Conservation (phyloP, 139 green algal genomes). For the Chlorella sp. region DNA sequence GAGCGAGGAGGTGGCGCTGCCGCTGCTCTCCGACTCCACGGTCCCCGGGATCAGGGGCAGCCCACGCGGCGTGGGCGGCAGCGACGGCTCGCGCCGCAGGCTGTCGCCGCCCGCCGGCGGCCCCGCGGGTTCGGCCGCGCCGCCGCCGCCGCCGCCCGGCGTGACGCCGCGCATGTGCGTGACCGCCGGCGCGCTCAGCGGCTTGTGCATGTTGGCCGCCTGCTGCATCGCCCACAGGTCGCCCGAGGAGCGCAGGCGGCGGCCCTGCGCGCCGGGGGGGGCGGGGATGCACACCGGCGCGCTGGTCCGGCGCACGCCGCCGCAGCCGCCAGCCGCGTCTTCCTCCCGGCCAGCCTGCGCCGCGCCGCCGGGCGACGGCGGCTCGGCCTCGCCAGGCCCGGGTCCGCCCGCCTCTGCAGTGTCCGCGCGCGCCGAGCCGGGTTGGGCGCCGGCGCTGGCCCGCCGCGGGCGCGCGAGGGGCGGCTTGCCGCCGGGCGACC, state of each 20-base stretch:
- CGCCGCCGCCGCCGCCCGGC: background rate
- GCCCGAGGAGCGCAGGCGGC: conserved; percentile 21
- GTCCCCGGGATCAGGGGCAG: conserved; percentile 1
- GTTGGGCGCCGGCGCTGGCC: background rate
- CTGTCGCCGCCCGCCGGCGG: background rate
- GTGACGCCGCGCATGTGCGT: conserved; percentile 19
- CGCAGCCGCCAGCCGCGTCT: background rate
- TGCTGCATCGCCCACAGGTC: conserved; percentile 32
- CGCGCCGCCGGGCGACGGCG: no score
- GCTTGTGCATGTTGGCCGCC: conserved; percentile 12
- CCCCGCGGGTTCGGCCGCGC: background rate
- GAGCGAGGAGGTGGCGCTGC: conserved; percentile 28
- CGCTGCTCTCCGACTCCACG: conserved; percentile 20
- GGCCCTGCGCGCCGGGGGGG: background rate
- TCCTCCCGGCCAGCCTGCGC: conserved; percentile 14
- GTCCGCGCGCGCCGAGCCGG: no score
- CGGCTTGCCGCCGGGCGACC: background rate
- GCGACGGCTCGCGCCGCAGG: background rate
- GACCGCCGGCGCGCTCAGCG: conserved; percentile 23
- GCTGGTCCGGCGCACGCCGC: conserved; percentile 23
- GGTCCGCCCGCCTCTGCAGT: no score
- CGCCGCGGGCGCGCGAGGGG: no score
- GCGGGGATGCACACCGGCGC: conserved; percentile 43
- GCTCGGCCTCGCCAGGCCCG: no score
- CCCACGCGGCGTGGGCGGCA: background rate